phyloP scores from a whole-genome alignment of 129 eudicot genomes.

The Glebionis coronaria region DNA sequence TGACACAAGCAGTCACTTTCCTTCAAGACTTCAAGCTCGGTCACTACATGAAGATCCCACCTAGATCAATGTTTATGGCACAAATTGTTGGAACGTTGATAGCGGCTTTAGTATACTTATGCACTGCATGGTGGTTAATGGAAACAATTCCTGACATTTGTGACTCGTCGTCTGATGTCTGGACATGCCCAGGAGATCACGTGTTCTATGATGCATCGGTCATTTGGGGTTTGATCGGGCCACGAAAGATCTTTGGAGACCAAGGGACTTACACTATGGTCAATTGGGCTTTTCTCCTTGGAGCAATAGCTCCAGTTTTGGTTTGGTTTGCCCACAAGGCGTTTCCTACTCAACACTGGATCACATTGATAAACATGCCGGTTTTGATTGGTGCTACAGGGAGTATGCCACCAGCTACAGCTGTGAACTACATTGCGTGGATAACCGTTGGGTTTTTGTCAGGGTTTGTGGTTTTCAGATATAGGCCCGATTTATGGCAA shows the following conservation, averaged over 20 bases:
- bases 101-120: conserved; percentile 57
- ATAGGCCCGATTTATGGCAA: conserved; percentile 81
- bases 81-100: conserved; percentile 76
- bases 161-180: conserved; percentile 45
- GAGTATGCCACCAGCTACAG: conserved; percentile 84
- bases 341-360: conserved; percentile 80
- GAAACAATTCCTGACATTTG: conserved; percentile 76
- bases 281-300: conserved; percentile 79
- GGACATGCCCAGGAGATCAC: conserved; percentile 86
- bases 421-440: conserved; percentile 88
- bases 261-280: conserved; percentile 63
- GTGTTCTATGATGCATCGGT: conserved; percentile 89
- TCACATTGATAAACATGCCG: conserved; percentile 76
- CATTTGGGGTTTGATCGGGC: conserved; percentile 90
- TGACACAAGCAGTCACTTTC: conserved; percentile 81
- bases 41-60: conserved; percentile 95
- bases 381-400: conserved; percentile 78
- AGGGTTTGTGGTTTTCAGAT: conserved; percentile 65
- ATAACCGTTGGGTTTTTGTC: conserved; percentile 73
- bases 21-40: conserved; percentile 94
- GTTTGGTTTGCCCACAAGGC: conserved; percentile 84
- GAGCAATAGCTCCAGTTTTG: conserved; percentile 77
- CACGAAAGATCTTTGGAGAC: conserved; percentile 82
- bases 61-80: conserved; percentile 87
- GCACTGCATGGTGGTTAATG: conserved; percentile 95